Base-by-base conservation (phyloP, 1,284 basidiomycete genomes). In the Quambalaria eucalypti region DNA sequence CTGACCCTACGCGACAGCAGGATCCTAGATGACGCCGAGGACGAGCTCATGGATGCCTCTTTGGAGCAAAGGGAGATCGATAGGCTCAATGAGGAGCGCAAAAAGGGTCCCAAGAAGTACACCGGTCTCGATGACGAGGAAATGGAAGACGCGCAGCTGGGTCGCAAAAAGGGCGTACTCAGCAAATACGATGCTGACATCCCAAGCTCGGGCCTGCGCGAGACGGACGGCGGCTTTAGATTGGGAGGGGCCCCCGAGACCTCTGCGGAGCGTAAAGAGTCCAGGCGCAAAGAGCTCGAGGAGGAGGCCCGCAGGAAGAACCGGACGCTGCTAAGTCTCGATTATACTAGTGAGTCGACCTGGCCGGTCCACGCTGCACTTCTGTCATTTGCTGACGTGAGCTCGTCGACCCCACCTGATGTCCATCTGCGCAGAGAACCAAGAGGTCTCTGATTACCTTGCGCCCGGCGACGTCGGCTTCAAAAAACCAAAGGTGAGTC, bases 41-140 rank as follows among this genome's bases (percentile, higher is more conserved):
- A 98, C 77, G 93, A 96, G 77, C 82, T 98, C 19, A 88, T 95
- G 78, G 96, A 98, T 68, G 80, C 93, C 48, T 88, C 91, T 65
- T 82, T 97, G 79, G 89, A 88, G 0, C 90, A 95, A 73, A 82
- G 82, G 48, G 90, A 91, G 68, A 82, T 82, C 9, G 82, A 83
- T 23, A 83, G 87, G 73, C 85, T 85, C 79, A 87, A 84, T 54
- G 81, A 84, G 48, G 88, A 91, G 54, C 79, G 88, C 38, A 95
- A 95, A 78, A 87, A 87, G 52, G 95, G 93, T 78, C 87, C 84
- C 46, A 83, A 84, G 44, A 85, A 88, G 68, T 99, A 98, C 73
- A 93, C 88, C 0, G 93, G 93, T 23, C 90, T 91, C 73, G 93
- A 99, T 70, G 93, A 99, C 67, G 90, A 95, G 2, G 92, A 96